Evolutionary conservation across 2,329 filamentous ascomycete genomes (phyloP).

Genomic region (Achaetomium macrosporum): DNA sequence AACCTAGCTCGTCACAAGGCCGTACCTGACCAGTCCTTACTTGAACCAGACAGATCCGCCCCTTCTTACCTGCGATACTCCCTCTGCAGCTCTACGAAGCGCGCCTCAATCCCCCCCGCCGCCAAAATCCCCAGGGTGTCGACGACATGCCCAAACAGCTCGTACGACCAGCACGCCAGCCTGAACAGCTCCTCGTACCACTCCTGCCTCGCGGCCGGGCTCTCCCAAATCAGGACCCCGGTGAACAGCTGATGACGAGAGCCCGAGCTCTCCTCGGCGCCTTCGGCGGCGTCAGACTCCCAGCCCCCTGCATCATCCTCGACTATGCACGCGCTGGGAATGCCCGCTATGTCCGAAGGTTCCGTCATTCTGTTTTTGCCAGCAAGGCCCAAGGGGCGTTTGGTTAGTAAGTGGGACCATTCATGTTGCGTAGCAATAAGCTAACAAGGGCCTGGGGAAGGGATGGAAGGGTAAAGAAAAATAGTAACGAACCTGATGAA

Average conservation of each 20-base stretch:
- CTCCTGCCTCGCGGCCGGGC: conserved; percentile 5
- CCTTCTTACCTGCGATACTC: background rate
- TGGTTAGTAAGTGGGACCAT: background rate
- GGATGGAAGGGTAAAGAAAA: background rate
- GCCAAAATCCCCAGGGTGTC: conserved; percentile 5
- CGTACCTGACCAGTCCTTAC: too few relatives aligned
- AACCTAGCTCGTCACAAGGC: too few relatives aligned
- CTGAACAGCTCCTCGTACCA: conserved; percentile 9
- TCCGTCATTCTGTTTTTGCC: conserved; percentile 3
- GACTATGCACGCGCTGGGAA: conserved; percentile 1
- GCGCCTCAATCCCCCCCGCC: conserved; percentile 1
- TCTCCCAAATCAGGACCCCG: conserved; percentile 1
- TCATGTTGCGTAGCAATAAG: too few relatives aligned
- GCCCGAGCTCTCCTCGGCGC: background rate
- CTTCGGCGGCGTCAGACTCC: background rate
- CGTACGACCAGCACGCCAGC: conserved; percentile 4
- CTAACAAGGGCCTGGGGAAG: too few relatives aligned
- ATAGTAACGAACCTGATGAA: conserved; percentile 1
- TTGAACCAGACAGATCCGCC: too few relatives aligned
- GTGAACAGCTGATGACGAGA: conserved; percentile 4
- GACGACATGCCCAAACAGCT: conserved; percentile 6
- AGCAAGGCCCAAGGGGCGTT: background rate
- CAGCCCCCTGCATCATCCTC: background rate
- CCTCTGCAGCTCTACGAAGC: conserved; percentile 4
- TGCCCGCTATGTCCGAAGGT: background rate